phyloP scores from a whole-genome alignment of 768 basidiomycete species.

The Boletus coccyginus region DNA sequence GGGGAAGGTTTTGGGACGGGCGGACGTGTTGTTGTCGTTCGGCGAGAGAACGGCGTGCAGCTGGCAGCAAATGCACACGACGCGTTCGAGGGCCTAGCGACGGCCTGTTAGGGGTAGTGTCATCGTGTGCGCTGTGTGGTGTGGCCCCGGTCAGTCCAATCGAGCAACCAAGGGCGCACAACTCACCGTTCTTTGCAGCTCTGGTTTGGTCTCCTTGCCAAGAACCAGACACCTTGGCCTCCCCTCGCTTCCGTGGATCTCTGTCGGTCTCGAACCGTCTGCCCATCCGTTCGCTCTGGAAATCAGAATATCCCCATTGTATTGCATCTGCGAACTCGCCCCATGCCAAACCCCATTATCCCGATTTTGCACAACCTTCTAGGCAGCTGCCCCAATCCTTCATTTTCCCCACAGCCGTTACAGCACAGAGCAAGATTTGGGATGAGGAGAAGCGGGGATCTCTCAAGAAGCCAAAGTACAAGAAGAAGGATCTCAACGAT shows the following conservation, averaged over 20 bases:
- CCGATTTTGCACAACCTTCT: conserved; percentile 24
- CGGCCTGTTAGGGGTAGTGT: conserved; percentile 50
- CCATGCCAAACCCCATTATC: conserved; percentile 46
- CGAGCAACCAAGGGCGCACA: neutral
- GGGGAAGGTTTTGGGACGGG: conserved; percentile 32
- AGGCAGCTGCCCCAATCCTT: conserved; percentile 29
- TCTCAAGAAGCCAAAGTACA: conserved; percentile 62
- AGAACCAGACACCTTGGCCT: conserved; percentile 44
- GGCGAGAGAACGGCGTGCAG: conserved; percentile 43
- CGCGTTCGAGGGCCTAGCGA: conserved; percentile 45
- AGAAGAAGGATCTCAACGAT: conserved; percentile 84
- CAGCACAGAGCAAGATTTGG: conserved; percentile 77
- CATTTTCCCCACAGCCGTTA: conserved; percentile 49
- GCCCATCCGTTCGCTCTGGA: conserved; percentile 61
- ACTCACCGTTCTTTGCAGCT: conserved; percentile 57
- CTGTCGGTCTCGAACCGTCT: conserved; percentile 61
- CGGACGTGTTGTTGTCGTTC: conserved; percentile 24
- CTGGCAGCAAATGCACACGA: conserved; percentile 37
- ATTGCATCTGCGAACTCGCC: conserved; percentile 77
- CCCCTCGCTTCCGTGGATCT: conserved; percentile 67
- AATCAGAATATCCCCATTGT: conserved; percentile 69
- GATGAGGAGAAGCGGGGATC: conserved; percentile 49
- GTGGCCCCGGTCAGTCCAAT: neutral
- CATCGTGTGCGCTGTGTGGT: conserved; percentile 41
- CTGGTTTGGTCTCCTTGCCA: conserved; percentile 30